phyloP scores from a whole-genome alignment of 106 monocot genomes.

The Phalaenopsis aphrodite region DNA sequence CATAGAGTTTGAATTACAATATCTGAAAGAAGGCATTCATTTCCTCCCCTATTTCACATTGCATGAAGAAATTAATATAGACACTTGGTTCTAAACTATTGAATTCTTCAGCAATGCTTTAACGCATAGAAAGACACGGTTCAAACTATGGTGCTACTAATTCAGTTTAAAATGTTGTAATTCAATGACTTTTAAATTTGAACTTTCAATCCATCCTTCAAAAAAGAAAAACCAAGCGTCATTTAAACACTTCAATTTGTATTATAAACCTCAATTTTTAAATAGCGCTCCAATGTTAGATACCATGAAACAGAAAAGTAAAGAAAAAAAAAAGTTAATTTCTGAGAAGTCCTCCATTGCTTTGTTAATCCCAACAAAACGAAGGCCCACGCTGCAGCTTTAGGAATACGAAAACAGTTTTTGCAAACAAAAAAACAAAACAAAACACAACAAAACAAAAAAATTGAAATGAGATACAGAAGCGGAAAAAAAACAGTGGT shows the following conservation, averaged over 20 bases:
- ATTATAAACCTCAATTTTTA: neutral
- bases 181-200: neutral
- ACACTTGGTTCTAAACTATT: neutral
- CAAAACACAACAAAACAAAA: neutral
- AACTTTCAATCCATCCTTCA: neutral
- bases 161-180: neutral
- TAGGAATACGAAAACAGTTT: no score
- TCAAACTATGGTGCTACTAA: neutral
- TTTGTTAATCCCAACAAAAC: neutral
- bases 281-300: neutral
- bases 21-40: neutral
- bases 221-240: neutral
- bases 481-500: neutral
- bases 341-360: no score
- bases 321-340: neutral
- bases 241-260: neutral
- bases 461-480: neutral
- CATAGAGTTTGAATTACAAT: neutral
- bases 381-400: neutral
- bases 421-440: neutral
- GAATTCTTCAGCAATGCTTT: neutral
- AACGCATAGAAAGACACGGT: neutral
- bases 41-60: neutral
- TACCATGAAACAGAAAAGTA: neutral
- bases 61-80: neutral